Evolutionary conservation across 176 grass and related monocot species (phyloP), one percentile per base, ranked within the genome.

Genomic region (Musa troglodytarum): DNA sequence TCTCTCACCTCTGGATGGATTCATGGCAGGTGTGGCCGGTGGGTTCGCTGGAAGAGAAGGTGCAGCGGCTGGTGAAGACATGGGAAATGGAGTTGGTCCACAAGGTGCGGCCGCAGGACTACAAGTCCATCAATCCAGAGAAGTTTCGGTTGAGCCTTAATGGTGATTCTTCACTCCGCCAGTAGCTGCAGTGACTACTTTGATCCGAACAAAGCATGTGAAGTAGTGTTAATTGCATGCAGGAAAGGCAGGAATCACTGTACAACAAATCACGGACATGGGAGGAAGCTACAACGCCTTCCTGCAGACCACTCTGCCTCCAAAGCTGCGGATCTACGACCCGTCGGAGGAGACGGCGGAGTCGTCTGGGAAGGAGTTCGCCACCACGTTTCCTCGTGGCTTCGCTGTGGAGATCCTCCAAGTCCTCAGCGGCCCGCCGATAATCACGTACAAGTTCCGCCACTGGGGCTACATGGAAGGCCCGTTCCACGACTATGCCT

Each of bases 401-500:
- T 96, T 96, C 68, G 88, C 86, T 17, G 65, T 90, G 58, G 92
- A 92, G 79, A 82, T 96, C 58, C 74, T 92, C 21, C 75, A 86
- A 8, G 88, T 96, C 16, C 89, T 91, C 68, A 81, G 77, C 28
- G 88, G 88, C 1, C 82, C 88, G 10, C 92, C 88, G 0, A 76
- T 11, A 84, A 63, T 96, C 25, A 57, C 55, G 50, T 96, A 84
- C 88, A 87, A 87, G 86, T 89, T 92, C 84, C 77, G 86, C 12
- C 92, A 96, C 83, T 96, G 86, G 92, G 82, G 88, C 0, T 87
- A 91, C 84, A 89, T 91, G 83, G 88, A 96, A 20, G 92, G 92
- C 0, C 92, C 86, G 0, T 96, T 96, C 88, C 82, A 87, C 69
- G 82, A 53, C 0, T 79, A 96, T 74, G 73, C 92, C 0, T 86